These are phyloP conservation scores for Orbilia oligospora DNA, from an alignment of 2,329 filamentous ascomycete genomes.

Conservation along the genomic window DNA sequence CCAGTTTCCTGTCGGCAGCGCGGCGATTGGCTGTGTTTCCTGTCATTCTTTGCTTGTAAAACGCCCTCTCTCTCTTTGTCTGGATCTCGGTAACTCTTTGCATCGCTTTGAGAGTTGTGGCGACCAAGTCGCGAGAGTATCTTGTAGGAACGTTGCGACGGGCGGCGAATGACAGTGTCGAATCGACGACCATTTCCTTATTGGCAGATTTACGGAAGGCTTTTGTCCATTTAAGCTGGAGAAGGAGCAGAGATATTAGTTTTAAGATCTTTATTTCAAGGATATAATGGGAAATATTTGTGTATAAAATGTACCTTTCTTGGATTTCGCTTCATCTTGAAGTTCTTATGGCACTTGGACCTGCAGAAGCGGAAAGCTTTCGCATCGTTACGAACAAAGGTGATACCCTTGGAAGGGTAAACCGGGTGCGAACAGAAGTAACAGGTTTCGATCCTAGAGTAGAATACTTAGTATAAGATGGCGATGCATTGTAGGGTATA, in stretches of 20 bases:
- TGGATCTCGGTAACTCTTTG: constrained; percentile 89
- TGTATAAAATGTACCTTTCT: constrained; percentile 46
- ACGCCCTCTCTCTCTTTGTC: constrained; percentile 84
- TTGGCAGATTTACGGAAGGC: constrained; percentile 86
- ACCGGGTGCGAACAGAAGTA: constrained; percentile 80
- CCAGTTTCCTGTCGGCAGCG: constrained; percentile 85
- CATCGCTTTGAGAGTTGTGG: constrained; percentile 92
- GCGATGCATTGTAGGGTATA: neutral
- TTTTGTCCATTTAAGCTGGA: constrained; percentile 93
- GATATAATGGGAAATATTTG: neutral
- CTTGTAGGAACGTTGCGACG: constrained; percentile 94
- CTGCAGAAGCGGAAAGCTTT: constrained; percentile 78
- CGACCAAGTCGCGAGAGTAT: constrained; percentile 93
- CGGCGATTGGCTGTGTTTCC: constrained; percentile 88
- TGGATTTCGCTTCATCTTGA: constrained; percentile 64
- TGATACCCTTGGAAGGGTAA: constrained; percentile 77
- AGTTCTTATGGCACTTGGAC: constrained; percentile 76
- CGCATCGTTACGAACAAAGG: constrained; percentile 78
- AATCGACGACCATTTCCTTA: constrained; percentile 93
- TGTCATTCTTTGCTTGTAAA: constrained; percentile 94
- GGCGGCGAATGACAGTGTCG: constrained; percentile 90
- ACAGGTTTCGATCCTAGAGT: constrained; percentile 74
- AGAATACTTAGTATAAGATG: neutral
- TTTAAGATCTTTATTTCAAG: neutral
- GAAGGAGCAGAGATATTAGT: neutral